A percentile compares a stretch with the other conserved stretches of the same genome.
These are phyloP conservation scores for Diplogelasinospora grovesii DNA, from an alignment of 495 filamentous ascomycete genomes.

Conservation along the genomic window DNA sequence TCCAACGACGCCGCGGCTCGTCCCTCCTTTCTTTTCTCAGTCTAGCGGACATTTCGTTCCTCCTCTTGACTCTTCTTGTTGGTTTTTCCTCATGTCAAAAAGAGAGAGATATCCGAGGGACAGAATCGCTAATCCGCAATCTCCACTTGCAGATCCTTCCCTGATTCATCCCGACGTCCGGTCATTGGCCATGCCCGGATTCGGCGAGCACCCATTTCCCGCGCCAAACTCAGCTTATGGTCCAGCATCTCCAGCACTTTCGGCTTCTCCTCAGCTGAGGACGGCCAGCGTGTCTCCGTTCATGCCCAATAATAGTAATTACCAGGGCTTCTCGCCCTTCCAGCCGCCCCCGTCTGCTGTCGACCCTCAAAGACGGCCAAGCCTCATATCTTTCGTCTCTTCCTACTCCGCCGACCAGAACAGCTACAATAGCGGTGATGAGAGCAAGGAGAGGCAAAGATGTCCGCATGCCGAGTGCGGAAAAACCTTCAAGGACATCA, in stretches of 20 bases:
- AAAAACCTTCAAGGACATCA: constrained; percentile 83
- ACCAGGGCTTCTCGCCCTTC: constrained; percentile 66
- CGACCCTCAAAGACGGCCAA: constrained; percentile 30
- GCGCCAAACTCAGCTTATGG: constrained; percentile 33
- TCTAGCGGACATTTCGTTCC: constrained; percentile 54
- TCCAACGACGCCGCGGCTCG: constrained; percentile 18
- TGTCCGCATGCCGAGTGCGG: constrained; percentile 85
- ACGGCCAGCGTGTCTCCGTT: constrained; percentile 41
- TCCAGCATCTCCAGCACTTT: constrained; percentile 41
- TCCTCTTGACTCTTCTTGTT: constrained; percentile 56
- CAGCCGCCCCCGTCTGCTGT: constrained; percentile 43
- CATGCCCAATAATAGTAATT: constrained; percentile 26
- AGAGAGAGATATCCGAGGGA: constrained; percentile 6
- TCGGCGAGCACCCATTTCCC: constrained; percentile 35
- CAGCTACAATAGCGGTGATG: constrained; percentile 48
- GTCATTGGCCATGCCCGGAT: constrained; percentile 39
- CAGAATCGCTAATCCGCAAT: constrained; percentile 26
- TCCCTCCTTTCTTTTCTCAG: constrained; percentile 45
- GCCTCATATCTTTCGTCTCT: constrained; percentile 26
- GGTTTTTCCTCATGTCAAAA: constrained; percentile 49
- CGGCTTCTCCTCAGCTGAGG: constrained; percentile 39
- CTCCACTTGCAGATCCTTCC: constrained; percentile 34
- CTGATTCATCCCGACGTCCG: constrained; percentile 44
- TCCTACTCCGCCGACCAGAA: constrained; percentile 43
- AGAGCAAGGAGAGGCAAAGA: constrained; percentile 61